Conservation (phyloP, 371 early-diverging fungal species). For the Capniomyces stellatus region DNA sequence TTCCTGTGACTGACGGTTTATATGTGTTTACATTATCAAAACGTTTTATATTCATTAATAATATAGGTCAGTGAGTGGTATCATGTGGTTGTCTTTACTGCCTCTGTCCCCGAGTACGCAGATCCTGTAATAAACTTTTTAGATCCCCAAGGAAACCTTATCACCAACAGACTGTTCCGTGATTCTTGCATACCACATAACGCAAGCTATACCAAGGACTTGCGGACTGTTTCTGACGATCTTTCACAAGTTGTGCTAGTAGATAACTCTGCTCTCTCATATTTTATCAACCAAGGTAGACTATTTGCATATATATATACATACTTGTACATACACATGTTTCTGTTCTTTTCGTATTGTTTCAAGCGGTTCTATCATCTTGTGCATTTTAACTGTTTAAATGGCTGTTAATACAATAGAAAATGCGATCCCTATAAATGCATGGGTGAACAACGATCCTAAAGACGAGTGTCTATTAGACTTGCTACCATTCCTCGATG, state of each 20-base stretch:
- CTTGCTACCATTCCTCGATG: constrained; percentile 80
- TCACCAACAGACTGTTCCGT: constrained; percentile 68
- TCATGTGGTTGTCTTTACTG: constrained; percentile 95
- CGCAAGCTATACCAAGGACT: constrained; percentile 76
- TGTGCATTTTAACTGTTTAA: too few relatives aligned
- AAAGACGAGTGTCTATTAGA: constrained; percentile 87
- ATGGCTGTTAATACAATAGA: too few relatives aligned
- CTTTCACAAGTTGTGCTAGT: constrained; percentile 73
- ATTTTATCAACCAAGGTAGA: constrained; percentile 61
- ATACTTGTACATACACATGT: neutral
- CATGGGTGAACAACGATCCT: constrained; percentile 84
- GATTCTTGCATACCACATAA: constrained; percentile 55
- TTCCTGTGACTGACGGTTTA: too few relatives aligned
- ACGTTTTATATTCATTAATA: too few relatives aligned
- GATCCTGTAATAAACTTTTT: constrained; percentile 93
- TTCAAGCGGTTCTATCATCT: too few relatives aligned
- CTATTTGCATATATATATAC: neutral
- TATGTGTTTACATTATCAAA: too few relatives aligned
- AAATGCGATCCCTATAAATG: constrained; percentile 86
- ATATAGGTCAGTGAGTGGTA: constrained; percentile 77
- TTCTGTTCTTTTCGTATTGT: constrained; percentile 9
- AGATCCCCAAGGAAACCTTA: constrained; percentile 56
- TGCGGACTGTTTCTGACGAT: constrained; percentile 61
- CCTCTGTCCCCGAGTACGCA: constrained; percentile 92
- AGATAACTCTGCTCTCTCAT: constrained; percentile 80